Percentiles rank a stretch among this genome's conserved stretches.
Evolutionary conservation across 345 rosid genomes (phyloP).

Genomic region (Acer saccharum): DNA sequence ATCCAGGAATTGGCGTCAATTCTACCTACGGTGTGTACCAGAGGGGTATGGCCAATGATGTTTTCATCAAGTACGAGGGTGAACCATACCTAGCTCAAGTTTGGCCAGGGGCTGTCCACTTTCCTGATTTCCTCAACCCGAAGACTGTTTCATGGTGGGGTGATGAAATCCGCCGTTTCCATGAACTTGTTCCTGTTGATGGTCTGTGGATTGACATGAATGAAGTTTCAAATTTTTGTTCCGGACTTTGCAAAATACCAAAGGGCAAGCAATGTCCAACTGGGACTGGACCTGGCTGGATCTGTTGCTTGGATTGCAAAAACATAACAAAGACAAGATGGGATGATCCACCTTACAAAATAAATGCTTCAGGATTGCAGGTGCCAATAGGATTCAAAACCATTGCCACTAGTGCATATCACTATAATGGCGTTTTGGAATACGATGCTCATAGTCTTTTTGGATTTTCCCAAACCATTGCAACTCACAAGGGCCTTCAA

Average conservation of each 20-base stretch:
- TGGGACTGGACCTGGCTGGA: conserved; percentile 92
- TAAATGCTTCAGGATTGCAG: conserved; percentile 77
- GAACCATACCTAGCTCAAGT: conserved; percentile 92
- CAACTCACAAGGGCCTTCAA: conserved; percentile 84
- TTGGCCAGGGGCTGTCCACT: conserved; percentile 96
- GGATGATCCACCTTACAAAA: conserved; percentile 98
- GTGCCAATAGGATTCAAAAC: conserved; percentile 88
- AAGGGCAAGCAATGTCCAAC: conserved; percentile 66
- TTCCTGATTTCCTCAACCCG: conserved; percentile 97
- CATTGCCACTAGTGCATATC: conserved; percentile 91
- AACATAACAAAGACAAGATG: conserved; percentile 82
- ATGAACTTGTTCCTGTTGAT: conserved; percentile 82
- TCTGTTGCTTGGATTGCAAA: conserved; percentile 97
- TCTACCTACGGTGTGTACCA: conserved; percentile 74
- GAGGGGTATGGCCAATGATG: conserved; percentile 78
- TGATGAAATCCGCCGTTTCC: conserved; percentile 84
- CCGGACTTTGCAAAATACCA: conserved; percentile 75
- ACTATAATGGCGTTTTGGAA: conserved; percentile 85
- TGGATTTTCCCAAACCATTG: conserved; percentile 86
- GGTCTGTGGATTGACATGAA: conserved; percentile 99
- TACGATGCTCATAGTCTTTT: conserved; percentile 93
- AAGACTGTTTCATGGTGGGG: conserved; percentile 95
- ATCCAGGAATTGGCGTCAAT: conserved; percentile 83
- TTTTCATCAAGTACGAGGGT: conserved; percentile 87
- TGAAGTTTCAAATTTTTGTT: conserved; percentile 90